Percentiles rank a stretch among this genome's conserved stretches.
phyloP scores from a whole-genome alignment of 768 basidiomycete genomes.

The Lactarius psammicola region DNA sequence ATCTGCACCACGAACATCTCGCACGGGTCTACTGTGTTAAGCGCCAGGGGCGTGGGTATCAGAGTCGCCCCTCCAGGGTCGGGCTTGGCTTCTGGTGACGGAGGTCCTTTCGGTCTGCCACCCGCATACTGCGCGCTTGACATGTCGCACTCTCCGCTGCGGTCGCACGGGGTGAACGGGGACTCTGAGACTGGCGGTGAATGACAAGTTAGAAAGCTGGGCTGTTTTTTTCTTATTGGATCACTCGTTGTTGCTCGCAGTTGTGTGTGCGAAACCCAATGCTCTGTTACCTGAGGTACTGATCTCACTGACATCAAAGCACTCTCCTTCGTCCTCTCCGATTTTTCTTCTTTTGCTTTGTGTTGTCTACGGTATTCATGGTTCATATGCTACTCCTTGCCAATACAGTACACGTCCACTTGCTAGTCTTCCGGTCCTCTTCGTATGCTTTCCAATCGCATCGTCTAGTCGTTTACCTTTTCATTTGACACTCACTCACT shows the following conservation, averaged over 20 bases:
- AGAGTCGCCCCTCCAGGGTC: not conserved
- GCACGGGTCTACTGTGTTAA: too few relatives aligned
- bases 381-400: not conserved
- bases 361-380: not conserved
- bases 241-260: not conserved
- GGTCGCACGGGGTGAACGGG: not conserved
- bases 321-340: not conserved
- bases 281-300: not conserved
- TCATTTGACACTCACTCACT: not conserved
- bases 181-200: not conserved
- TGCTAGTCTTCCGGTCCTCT: not conserved
- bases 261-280: not conserved
- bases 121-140: constrained; percentile 27
- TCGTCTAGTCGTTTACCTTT: not conserved
- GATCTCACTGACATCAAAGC: not conserved
- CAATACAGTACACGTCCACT: not conserved
- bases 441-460: not conserved
- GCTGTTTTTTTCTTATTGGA: not conserved
- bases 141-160: constrained; percentile 9
- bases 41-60: too few relatives aligned
- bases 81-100: not conserved
- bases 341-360: not conserved
- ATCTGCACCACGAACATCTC: too few relatives aligned
- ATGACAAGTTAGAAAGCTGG: not conserved
- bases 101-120: constrained; percentile 17